Percentiles rank a stretch among this genome's conserved stretches.
phyloP scores from a whole-genome alignment of 208 protist species.

The Wallacemonas collosoma region DNA sequence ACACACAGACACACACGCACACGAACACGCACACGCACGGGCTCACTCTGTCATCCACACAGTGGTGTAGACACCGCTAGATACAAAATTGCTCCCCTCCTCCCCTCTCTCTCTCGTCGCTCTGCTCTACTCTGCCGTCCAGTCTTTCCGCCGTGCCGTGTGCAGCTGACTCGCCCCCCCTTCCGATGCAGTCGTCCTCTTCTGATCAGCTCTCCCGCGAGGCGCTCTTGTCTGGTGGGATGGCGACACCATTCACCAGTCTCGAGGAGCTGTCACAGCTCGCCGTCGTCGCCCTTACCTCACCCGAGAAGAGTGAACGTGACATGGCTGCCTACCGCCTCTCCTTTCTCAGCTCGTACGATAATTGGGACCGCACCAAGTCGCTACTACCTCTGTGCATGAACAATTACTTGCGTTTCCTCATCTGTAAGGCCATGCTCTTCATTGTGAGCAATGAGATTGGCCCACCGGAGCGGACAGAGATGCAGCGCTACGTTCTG shows the following conservation, averaged over 20 bases:
- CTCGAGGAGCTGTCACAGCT: conserved; percentile 45
- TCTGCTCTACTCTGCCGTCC: no score
- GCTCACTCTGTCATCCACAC: neutral
- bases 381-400: conserved; percentile 42
- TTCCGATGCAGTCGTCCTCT: neutral
- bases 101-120: no score
- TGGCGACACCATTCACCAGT: conserved; percentile 15
- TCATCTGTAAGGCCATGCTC: conserved; percentile 78
- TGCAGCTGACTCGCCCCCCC: no score
- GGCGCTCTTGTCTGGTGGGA: conserved; percentile 2
- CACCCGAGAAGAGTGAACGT: conserved; percentile 53
- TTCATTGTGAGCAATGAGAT: conserved; percentile 90
- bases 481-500: conserved; percentile 69
- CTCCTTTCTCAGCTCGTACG: conserved; percentile 78
- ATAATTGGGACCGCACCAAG: conserved; percentile 76
- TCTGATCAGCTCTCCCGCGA: conserved; percentile 15
- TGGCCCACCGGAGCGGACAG: conserved; percentile 71
- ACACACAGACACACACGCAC: conserved; percentile 21
- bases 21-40: conserved; percentile 15
- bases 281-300: conserved; percentile 48
- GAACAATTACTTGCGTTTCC: conserved; percentile 82
- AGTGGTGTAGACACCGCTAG: neutral
- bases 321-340: conserved; percentile 63
- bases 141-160: no score
- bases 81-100: neutral